Conservation (phyloP, 345 rosid genomes). For the Hibiscus mutabilis region DNA sequence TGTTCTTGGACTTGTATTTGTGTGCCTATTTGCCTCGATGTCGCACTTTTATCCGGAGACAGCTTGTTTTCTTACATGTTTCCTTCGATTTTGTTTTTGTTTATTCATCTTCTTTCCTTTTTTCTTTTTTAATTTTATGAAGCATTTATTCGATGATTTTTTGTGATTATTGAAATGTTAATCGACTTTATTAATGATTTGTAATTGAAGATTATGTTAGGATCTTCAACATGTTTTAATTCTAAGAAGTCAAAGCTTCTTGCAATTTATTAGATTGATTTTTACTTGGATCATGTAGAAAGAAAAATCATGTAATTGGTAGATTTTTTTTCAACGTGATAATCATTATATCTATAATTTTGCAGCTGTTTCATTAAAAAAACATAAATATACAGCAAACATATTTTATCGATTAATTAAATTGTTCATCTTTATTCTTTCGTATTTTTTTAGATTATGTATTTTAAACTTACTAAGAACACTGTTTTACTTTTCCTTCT, state of each 20-base stretch:
- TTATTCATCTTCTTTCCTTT: background rate
- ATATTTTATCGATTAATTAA: too few species aligned
- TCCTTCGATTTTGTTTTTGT: background rate
- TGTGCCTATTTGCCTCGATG: background rate
- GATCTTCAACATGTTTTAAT: background rate
- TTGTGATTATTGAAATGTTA: background rate
- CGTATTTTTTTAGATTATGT: too few species aligned
- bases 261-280: too few species aligned
- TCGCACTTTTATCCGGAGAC: constrained; percentile 3
- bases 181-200: background rate
- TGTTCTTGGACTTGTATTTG: background rate
- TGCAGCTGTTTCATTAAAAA: too few species aligned
- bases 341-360: background rate
- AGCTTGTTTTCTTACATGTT: background rate
- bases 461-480: too few species aligned
- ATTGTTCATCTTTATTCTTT: too few species aligned
- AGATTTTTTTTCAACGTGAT: background rate
- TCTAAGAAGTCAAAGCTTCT: background rate
- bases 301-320: background rate
- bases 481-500: too few species aligned
- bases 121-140: background rate
- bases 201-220: background rate
- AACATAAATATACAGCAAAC: too few species aligned
- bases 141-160: background rate
- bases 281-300: background rate